Percentiles rank a stretch among this genome's conserved stretches.
These are phyloP conservation scores for Pseudocercospora fijiensis DNA, from an alignment of 2,329 filamentous ascomycete genomes.

Conservation along the genomic window DNA sequence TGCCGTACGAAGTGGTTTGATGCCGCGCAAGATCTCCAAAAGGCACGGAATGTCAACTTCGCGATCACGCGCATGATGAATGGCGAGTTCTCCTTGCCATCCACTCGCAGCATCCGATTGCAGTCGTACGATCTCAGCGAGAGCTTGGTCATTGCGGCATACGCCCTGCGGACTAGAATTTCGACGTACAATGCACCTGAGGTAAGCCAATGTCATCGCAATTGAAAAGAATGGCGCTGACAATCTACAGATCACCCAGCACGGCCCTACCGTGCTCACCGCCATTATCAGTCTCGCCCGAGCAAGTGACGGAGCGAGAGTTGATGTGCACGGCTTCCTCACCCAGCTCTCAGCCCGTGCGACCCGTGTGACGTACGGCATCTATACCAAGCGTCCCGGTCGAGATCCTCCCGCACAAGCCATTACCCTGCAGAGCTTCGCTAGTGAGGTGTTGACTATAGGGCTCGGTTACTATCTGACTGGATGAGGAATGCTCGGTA, in stretches of 20 bases:
- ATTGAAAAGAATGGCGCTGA: neutral
- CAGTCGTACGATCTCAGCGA: neutral
- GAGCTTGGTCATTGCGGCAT: neutral
- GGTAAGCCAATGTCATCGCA: neutral
- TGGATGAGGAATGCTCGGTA: neutral
- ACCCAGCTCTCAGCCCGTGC: neutral
- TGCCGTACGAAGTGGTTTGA: neutral
- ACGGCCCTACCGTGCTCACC: neutral
- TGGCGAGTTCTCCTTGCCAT: neutral
- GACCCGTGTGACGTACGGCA: neutral
- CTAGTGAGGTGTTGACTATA: neutral
- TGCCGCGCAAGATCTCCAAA: neutral
- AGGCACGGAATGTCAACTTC: neutral
- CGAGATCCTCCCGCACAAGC: neutral
- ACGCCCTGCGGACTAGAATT: neutral
- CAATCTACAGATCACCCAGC: neutral
- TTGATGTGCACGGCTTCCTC: neutral
- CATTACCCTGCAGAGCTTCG: neutral
- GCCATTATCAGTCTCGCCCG: neutral
- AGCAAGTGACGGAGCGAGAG: neutral
- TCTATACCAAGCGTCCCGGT: neutral
- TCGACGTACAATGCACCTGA: neutral
- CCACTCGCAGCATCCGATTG: neutral
- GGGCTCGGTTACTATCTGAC: neutral
- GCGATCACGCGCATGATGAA: neutral